phyloP scores from a whole-genome alignment of 768 basidiomycete genomes.

The Suillus brevipes region DNA sequence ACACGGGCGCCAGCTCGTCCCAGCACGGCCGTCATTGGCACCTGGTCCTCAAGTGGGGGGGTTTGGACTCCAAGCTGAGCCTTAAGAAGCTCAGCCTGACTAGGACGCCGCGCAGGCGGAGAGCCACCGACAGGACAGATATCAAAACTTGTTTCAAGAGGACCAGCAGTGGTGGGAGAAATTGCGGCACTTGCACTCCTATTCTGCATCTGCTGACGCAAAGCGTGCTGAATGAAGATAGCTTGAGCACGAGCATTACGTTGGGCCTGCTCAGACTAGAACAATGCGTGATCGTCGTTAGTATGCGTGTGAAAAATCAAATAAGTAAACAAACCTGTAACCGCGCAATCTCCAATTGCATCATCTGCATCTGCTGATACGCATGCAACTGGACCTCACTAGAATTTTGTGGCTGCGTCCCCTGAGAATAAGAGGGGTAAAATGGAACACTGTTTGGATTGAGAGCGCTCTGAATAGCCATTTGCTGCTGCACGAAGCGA shows the following conservation, averaged over 20 bases:
- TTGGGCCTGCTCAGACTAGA: constrained; percentile 67
- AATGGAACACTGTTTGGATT: constrained; percentile 53
- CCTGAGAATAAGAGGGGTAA: constrained; percentile 41
- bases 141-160: constrained; percentile 64
- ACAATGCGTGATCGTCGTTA: constrained; percentile 14
- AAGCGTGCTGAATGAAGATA: constrained; percentile 62
- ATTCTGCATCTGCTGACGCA: constrained; percentile 48
- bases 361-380: constrained; percentile 74
- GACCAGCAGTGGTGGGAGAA: constrained; percentile 74
- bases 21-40: constrained; percentile 80
- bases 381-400: constrained; percentile 57
- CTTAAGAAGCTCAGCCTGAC: constrained; percentile 66
- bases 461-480: constrained; percentile 50
- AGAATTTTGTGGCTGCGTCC: constrained; percentile 41
- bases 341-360: constrained; percentile 80
- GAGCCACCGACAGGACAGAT: constrained; percentile 54
- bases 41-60: constrained; percentile 50
- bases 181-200: constrained; percentile 53
- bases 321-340: constrained; percentile 59
- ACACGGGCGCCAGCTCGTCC: constrained; percentile 72
- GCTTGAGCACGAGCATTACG: constrained; percentile 62
- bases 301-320: constrained; percentile 5
- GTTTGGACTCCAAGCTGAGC: constrained; percentile 51
- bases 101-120: constrained; percentile 65
- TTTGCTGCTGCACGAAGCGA: constrained; percentile 65